Percentiles rank a stretch among this genome's conserved stretches.
Evolutionary conservation across 495 filamentous ascomycete genomes (phyloP).

Genomic region (Penicillium canescens): DNA sequence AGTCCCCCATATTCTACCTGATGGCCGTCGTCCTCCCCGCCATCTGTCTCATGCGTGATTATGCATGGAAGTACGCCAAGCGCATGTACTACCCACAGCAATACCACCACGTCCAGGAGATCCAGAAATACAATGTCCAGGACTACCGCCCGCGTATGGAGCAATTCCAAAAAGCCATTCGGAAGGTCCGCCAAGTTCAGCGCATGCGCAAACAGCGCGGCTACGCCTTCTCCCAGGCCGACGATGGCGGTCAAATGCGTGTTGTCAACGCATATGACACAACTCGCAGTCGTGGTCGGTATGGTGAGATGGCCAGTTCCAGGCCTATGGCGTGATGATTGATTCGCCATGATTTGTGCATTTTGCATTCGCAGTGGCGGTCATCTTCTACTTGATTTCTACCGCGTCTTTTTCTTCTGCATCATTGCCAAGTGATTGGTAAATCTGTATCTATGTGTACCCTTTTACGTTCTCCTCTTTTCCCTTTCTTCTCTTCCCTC

Average conservation of each 20-base stretch:
- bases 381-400: conserved; percentile 16
- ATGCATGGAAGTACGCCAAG: conserved; percentile 82
- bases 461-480: conserved; percentile 4
- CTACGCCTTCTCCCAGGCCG: conserved; percentile 96
- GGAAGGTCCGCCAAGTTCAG: conserved; percentile 97
- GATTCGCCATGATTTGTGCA: conserved; percentile 15
- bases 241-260: conserved; percentile 79
- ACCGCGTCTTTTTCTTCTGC: background rate
- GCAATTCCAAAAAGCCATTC: conserved; percentile 99
- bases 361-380: conserved; percentile 10
- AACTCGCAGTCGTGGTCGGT: conserved; percentile 83
- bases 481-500: conserved; percentile 10
- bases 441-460: conserved; percentile 21
- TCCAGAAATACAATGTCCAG: conserved; percentile 99
- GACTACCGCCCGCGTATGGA: conserved; percentile 99
- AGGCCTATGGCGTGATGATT: conserved; percentile 42
- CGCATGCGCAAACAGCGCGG: conserved; percentile 99
- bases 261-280: conserved; percentile 98
- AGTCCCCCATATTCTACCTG: conserved; percentile 84
- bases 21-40: conserved; percentile 79
- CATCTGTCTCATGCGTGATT: conserved; percentile 85
- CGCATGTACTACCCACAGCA: conserved; percentile 94
- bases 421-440: conserved; percentile 18
- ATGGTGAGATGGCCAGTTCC: conserved; percentile 93
- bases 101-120: conserved; percentile 99